Percentiles rank a stretch among this genome's conserved stretches.
Conservation (phyloP, 2,329 filamentous ascomycete species). For the Calonectria montana region DNA sequence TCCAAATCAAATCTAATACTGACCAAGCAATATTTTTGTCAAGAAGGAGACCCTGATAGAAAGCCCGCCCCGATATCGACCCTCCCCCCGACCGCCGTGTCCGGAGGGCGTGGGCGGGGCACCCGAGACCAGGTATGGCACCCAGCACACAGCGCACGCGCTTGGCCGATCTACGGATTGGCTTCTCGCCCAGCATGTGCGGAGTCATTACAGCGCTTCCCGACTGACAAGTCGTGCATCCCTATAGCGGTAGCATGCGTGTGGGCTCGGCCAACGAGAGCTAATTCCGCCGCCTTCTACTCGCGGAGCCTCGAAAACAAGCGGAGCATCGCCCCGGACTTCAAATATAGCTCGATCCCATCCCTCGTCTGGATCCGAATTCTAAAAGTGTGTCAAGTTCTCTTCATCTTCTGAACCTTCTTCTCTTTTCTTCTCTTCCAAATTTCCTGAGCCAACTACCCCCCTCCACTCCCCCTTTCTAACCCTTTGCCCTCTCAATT, state of each 20-base stretch:
- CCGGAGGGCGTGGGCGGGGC: constrained; percentile 25
- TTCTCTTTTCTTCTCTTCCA: not conserved
- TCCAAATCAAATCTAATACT: not conserved
- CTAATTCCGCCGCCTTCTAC: constrained; percentile 23
- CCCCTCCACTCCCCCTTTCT: not conserved
- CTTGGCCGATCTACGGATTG: constrained; percentile 11
- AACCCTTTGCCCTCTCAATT: not conserved
- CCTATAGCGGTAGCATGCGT: not conserved
- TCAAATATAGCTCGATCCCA: constrained; percentile 21
- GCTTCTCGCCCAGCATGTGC: not conserved
- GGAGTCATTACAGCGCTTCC: not conserved
- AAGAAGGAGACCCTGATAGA: not conserved
- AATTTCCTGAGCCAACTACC: not conserved
- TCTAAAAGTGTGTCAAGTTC: constrained; percentile 15
- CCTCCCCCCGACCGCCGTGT: constrained; percentile 13
- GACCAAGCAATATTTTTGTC: too few species aligned
- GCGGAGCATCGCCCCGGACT: constrained; percentile 22
- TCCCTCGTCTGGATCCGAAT: not conserved
- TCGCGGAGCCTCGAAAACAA: constrained; percentile 18
- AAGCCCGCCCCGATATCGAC: not conserved
- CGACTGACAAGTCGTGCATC: not conserved
- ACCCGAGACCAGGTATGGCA: constrained; percentile 11
- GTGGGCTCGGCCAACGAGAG: constrained; percentile 14
- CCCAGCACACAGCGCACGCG: constrained; percentile 1
- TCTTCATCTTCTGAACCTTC: not conserved